A percentile compares a stretch with the other conserved stretches of the same genome.
Evolutionary conservation across 495 filamentous ascomycete genomes (phyloP).

Genomic region (Rhypophila decipiens): DNA sequence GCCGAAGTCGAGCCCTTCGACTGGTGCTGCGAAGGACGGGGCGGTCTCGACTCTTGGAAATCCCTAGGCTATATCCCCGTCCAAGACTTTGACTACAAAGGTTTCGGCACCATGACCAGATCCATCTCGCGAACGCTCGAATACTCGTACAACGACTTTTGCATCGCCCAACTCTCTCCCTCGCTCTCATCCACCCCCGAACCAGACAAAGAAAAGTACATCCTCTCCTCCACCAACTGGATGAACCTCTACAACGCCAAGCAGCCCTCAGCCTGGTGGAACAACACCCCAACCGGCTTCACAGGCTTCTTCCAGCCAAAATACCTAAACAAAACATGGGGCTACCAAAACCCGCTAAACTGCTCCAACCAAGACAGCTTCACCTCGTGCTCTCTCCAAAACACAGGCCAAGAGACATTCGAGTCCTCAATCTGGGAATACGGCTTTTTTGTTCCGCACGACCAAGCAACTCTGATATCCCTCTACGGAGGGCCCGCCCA

Average conservation of each 20-base stretch:
- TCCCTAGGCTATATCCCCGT: slow-evolving; percentile 60
- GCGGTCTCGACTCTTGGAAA: slow-evolving; percentile 65
- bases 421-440: slow-evolving; percentile 70
- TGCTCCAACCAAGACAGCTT: slow-evolving; percentile 50
- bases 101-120: slow-evolving; percentile 63
- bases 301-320: slow-evolving; percentile 64
- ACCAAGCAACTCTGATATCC: slow-evolving; percentile 56
- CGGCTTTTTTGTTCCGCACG: slow-evolving; percentile 66
- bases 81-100: slow-evolving; percentile 61
- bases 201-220: slow-evolving; percentile 61
- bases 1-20: slow-evolving; percentile 67
- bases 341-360: slow-evolving; percentile 61
- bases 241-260: slow-evolving; percentile 59
- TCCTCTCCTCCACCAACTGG: slow-evolving; percentile 58
- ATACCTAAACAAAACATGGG: slow-evolving; percentile 61
- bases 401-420: slow-evolving; percentile 59
- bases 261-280: slow-evolving; percentile 51
- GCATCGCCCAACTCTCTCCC: slow-evolving; percentile 58
- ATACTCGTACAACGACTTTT: slow-evolving; percentile 75
- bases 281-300: slow-evolving; percentile 55
- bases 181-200: slow-evolving; percentile 42
- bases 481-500: slow-evolving; percentile 52
- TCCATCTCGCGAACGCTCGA: slow-evolving; percentile 68
- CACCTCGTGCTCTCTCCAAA: slow-evolving; percentile 56
- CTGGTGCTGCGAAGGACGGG: slow-evolving; percentile 66